Percentiles rank a stretch among this genome's conserved stretches.
These are phyloP conservation scores for Linnemannia hyalina DNA, from an alignment of 192 early-diverging fungal species.

Conservation along the genomic window DNA sequence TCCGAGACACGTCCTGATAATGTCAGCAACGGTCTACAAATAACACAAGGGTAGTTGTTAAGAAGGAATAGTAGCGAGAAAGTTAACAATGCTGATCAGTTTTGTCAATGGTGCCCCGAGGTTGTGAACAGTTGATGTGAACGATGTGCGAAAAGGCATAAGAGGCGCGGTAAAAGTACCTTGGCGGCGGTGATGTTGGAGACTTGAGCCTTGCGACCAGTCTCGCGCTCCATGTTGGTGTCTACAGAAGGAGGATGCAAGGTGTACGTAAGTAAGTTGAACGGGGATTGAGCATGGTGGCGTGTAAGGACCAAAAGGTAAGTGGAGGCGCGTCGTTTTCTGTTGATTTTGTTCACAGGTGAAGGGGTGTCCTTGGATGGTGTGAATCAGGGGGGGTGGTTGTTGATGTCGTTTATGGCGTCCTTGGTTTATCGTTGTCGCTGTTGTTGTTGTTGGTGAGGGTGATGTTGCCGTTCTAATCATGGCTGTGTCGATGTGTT, in stretches of 20 bases:
- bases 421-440: background rate
- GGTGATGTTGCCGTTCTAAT: background rate
- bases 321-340: background rate
- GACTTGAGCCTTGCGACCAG: constrained; percentile 95
- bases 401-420: background rate
- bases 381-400: background rate
- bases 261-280: background rate
- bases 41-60: background rate
- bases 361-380: background rate
- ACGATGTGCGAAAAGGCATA: background rate
- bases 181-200: constrained; percentile 99
- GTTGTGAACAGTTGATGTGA: background rate
- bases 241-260: constrained; percentile 58
- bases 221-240: constrained; percentile 93
- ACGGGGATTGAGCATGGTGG: background rate
- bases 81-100: background rate
- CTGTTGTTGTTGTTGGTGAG: background rate
- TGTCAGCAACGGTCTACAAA: constrained; percentile 92
- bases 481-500: background rate
- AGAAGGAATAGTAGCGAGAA: background rate
- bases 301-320: background rate
- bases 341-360: background rate
- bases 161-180: constrained; percentile 59
- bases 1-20: constrained; percentile 98
- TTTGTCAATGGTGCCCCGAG: background rate